These are phyloP conservation scores for Aureobasidium sp. DNA, from an alignment of 2,329 filamentous ascomycete species.

Conservation along the genomic window DNA sequence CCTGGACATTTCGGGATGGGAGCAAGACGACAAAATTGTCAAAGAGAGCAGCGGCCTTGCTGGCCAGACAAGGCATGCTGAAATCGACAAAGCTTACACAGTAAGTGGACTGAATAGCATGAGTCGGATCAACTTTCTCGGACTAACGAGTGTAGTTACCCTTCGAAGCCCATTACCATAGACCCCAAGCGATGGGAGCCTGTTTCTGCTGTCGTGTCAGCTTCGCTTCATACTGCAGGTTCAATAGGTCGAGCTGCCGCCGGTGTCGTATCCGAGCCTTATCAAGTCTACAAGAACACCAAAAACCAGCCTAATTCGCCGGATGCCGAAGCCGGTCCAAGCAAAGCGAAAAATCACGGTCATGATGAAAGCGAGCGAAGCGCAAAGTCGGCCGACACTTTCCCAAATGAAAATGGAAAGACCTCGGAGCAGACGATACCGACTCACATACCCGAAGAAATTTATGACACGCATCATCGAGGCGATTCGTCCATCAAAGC, in stretches of 20 bases:
- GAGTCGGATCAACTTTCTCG: no score
- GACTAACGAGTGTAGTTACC: not conserved
- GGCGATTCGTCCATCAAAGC: not conserved
- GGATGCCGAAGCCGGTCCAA: not conserved
- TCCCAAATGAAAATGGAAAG: not conserved
- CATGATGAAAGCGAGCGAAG: not conserved
- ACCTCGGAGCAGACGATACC: not conserved
- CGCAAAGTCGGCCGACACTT: not conserved
- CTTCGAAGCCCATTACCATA: not conserved
- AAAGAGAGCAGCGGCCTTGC: not conserved
- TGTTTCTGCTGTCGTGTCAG: not conserved
- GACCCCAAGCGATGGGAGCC: not conserved
- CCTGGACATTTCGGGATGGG: not conserved
- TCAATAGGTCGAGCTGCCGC: not conserved
- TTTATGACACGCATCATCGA: no score
- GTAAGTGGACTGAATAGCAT: not conserved
- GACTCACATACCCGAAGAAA: no score
- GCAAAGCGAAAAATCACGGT: not conserved
- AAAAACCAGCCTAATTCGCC: not conserved
- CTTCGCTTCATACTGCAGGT: not conserved
- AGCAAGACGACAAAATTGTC: not conserved
- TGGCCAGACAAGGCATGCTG: not conserved
- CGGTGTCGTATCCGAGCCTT: not conserved
- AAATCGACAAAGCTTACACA: not conserved
- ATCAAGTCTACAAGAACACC: not conserved